A percentile compares a stretch with the other conserved stretches of the same genome.
Conservation (phyloP, 176 grass and related monocot genomes). For the Dendrocalamus sinicus region DNA sequence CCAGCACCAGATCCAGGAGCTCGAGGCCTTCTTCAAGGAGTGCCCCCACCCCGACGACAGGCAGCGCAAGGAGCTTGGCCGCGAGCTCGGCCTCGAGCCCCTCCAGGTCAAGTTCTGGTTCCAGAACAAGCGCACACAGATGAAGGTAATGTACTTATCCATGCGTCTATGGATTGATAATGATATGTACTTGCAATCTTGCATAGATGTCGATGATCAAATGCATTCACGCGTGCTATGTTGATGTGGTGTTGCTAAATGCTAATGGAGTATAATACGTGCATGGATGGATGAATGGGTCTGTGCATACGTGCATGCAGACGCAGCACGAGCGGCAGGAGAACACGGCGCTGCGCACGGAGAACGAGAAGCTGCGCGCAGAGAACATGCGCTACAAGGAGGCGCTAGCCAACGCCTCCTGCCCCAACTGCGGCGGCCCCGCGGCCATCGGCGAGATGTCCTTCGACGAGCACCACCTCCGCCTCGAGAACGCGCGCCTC, state of each 20-base stretch:
- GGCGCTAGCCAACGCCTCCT: conserved; percentile 64
- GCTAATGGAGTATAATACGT: not conserved
- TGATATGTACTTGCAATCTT: too few species aligned
- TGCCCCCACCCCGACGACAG: conserved; percentile 96
- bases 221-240: not conserved
- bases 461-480: conserved; percentile 84
- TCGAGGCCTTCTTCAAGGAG: conserved; percentile 96
- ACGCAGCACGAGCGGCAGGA: conserved; percentile 83
- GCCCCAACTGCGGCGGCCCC: conserved; percentile 88
- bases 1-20: conserved; percentile 91
- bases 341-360: conserved; percentile 66
- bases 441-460: conserved; percentile 87
- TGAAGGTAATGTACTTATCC: conserved; percentile 55
- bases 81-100: conserved; percentile 76
- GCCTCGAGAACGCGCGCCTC: conserved; percentile 82
- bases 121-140: conserved; percentile 98
- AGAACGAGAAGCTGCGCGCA: conserved; percentile 78
- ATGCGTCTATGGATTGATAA: too few species aligned
- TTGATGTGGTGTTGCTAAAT: not conserved
- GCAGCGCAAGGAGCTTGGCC: conserved; percentile 87
- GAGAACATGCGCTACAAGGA: conserved; percentile 91
- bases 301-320: conserved; percentile 15
- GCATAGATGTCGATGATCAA: not conserved
- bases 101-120: conserved; percentile 99
- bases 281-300: not conserved